Conservation (phyloP, 768 basidiomycete genomes). For the Tylopilus rubrobrunneus region DNA sequence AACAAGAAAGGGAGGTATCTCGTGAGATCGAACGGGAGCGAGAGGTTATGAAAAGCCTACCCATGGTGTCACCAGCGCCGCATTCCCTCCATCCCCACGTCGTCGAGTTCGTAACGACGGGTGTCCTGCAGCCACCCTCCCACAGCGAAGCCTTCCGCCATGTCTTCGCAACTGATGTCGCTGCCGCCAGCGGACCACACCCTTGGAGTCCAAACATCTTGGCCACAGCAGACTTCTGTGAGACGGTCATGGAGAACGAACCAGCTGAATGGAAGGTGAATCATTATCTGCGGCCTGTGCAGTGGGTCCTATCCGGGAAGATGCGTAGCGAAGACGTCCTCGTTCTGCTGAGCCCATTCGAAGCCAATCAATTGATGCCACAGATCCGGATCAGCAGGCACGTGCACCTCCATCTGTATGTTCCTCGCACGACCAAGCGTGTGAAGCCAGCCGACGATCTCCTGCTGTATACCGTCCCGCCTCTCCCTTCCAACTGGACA, state of each 20-base stretch:
- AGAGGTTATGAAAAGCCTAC: neutral
- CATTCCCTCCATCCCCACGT: neutral
- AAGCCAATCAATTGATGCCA: neutral
- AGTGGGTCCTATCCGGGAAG: neutral
- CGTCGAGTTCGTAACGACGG: neutral
- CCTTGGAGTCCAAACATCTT: neutral
- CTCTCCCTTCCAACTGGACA: neutral
- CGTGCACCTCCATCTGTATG: neutral
- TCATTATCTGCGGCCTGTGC: neutral
- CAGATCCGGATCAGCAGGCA: neutral
- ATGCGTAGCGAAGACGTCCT: neutral
- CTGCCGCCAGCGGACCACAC: too few relatives aligned
- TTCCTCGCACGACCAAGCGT: neutral
- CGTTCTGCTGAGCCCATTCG: neutral
- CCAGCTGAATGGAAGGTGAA: neutral
- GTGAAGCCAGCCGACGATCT: neutral
- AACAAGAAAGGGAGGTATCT: neutral
- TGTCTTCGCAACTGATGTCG: neutral
- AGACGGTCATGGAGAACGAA: neutral
- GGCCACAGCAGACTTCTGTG: neutral
- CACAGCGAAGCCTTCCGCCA: neutral
- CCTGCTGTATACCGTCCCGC: neutral
- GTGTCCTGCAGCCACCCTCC: neutral
- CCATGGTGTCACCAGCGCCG: neutral
- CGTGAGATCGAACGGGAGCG: neutral